These are phyloP conservation scores for Ochetophila trinervis DNA, from an alignment of 306 rosid genomes.

Conservation along the genomic window DNA sequence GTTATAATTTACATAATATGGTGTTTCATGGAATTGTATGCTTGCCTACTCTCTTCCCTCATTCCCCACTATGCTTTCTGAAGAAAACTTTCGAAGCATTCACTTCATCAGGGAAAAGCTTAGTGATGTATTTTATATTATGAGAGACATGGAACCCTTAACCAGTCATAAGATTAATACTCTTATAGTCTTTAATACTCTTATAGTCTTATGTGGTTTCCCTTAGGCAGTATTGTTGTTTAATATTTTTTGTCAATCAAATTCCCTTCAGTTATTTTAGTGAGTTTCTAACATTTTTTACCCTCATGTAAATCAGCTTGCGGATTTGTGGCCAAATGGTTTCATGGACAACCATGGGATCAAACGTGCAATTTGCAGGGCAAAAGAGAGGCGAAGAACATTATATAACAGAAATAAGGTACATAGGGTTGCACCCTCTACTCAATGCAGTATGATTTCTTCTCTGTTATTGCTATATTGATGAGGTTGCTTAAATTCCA, in stretches of 20 bases:
- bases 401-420: conserved; percentile 64
- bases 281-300: conserved; percentile 5
- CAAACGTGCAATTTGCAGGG: conserved; percentile 86
- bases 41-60: neutral
- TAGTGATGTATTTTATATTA: neutral
- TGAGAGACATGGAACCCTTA: neutral
- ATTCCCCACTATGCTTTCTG: neutral
- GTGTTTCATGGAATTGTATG: neutral
- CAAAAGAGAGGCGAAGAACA: conserved; percentile 85
- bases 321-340: conserved; percentile 88
- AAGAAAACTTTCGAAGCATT: neutral
- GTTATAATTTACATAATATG: neutral
- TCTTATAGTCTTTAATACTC: neutral
- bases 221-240: neutral
- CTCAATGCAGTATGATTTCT: neutral
- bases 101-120: neutral
- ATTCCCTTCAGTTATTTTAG: neutral
- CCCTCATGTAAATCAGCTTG: conserved; percentile 54
- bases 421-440: conserved; percentile 9
- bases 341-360: conserved; percentile 98
- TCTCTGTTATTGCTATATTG: neutral
- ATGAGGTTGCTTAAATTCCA: neutral
- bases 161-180: neutral
- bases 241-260: neutral
- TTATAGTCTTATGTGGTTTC: neutral